Percentiles rank a stretch among this genome's conserved stretches.
Evolutionary conservation across 108 stramenopile genomes (phyloP).

Genomic region (Aurantiochytrium sp.): DNA sequence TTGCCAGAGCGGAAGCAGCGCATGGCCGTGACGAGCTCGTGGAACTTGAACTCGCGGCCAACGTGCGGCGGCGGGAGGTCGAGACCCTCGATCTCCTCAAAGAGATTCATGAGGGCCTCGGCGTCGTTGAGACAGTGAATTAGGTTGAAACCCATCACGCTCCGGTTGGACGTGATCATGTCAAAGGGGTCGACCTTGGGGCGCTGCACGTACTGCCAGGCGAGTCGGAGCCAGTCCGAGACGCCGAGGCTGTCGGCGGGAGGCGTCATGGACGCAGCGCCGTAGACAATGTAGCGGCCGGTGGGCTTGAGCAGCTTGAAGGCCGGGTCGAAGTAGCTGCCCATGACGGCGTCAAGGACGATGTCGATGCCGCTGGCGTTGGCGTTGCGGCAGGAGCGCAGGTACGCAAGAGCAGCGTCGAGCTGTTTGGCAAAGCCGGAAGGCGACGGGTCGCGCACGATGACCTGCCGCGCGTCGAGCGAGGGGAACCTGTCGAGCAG

Average conservation of each 20-base stretch:
- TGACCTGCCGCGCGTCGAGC: not conserved
- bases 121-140: not conserved
- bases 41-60: not conserved
- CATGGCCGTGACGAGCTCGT: not conserved
- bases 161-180: not conserved
- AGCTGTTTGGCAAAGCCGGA: not conserved
- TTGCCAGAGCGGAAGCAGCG: not conserved
- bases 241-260: not conserved
- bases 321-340: not conserved
- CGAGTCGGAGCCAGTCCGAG: not conserved
- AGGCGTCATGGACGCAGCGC: not conserved
- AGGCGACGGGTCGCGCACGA: not conserved
- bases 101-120: not conserved
- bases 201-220: not conserved
- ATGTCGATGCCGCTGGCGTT: not conserved
- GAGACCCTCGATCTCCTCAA: not conserved
- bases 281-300: constrained; percentile 2
- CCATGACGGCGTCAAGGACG: not conserved
- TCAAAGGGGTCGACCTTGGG: constrained; percentile 21
- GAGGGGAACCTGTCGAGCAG: not conserved
- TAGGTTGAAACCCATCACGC: constrained; percentile 33
- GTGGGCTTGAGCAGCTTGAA: not conserved
- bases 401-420: not conserved
- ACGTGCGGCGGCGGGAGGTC: not conserved
- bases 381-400: not conserved